Percentiles rank a stretch among this genome's conserved stretches.
These are phyloP conservation scores for Brassica cretica DNA, from an alignment of 345 rosid species.

Conservation along the genomic window DNA sequence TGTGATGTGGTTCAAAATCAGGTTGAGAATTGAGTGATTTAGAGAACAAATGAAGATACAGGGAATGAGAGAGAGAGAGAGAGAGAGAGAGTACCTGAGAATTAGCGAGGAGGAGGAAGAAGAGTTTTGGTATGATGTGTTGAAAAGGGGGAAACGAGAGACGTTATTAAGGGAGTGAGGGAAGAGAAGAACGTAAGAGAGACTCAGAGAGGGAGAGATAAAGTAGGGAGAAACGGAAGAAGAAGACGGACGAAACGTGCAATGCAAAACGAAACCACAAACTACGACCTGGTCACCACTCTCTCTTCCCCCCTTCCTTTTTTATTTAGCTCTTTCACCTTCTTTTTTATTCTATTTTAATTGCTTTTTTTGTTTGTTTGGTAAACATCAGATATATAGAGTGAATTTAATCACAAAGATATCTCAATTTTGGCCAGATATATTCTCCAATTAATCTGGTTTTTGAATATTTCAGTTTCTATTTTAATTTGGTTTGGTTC, in stretches of 20 bases:
- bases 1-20: neutral
- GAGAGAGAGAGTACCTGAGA: conserved; percentile 30
- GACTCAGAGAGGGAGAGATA: conserved; percentile 23
- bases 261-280: conserved; percentile 38
- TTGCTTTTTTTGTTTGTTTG: neutral
- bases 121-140: conserved; percentile 20
- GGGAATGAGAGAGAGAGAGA: neutral
- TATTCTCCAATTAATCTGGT: neutral
- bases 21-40: neutral
- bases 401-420: neutral
- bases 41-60: neutral
- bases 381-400: neutral
- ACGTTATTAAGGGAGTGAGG: conserved; percentile 10
- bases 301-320: neutral
- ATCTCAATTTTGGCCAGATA: neutral
- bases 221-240: conserved; percentile 26
- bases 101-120: neutral
- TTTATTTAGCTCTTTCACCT: neutral
- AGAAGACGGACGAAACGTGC: conserved; percentile 34
- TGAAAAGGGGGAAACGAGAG: conserved; percentile 2
- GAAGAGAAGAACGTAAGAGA: conserved; percentile 30
- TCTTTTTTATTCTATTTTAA: neutral
- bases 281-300: conserved; percentile 34
- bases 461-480: neutral
- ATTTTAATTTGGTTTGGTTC: neutral